A percentile compares a stretch with the other conserved stretches of the same genome.
These are phyloP conservation scores for Penicillium desertorum DNA, from an alignment of 495 filamentous ascomycete species.

Conservation along the genomic window DNA sequence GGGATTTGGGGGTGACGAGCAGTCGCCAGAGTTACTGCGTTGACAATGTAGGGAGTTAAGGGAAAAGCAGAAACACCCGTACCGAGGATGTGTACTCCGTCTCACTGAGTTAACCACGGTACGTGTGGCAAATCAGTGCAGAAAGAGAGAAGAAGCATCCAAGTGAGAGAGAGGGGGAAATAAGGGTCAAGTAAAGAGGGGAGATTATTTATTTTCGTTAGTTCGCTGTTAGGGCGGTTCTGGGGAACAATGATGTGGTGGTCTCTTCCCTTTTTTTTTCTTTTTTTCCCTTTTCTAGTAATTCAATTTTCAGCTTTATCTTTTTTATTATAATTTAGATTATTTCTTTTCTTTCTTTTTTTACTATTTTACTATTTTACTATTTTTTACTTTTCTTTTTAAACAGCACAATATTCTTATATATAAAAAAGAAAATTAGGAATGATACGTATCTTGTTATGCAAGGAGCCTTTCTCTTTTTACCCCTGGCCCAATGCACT, in stretches of 20 bases:
- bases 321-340: too few relatives aligned
- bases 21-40: too few relatives aligned
- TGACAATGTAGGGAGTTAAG: too few relatives aligned
- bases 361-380: too few relatives aligned
- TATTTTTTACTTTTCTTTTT: neutral
- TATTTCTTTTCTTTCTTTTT: neutral
- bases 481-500: constrained; percentile 25
- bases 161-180: constrained; percentile 7
- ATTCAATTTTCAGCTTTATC: neutral
- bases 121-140: too few relatives aligned
- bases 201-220: constrained; percentile 29
- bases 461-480: constrained; percentile 19
- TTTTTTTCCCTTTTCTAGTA: neutral
- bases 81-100: too few relatives aligned
- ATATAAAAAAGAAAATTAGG: neutral
- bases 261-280: neutral
- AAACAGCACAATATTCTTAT: neutral
- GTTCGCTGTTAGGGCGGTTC: constrained; percentile 23
- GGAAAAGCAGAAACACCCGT: too few relatives aligned
- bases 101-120: too few relatives aligned
- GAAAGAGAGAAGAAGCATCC: neutral
- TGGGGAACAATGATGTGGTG: constrained; percentile 23
- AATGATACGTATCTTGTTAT: constrained; percentile 12
- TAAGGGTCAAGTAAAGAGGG: constrained; percentile 1
- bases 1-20: too few relatives aligned